phyloP scores from a whole-genome alignment of 2,329 filamentous ascomycete species.

The Talaromyces amestolkiae region DNA sequence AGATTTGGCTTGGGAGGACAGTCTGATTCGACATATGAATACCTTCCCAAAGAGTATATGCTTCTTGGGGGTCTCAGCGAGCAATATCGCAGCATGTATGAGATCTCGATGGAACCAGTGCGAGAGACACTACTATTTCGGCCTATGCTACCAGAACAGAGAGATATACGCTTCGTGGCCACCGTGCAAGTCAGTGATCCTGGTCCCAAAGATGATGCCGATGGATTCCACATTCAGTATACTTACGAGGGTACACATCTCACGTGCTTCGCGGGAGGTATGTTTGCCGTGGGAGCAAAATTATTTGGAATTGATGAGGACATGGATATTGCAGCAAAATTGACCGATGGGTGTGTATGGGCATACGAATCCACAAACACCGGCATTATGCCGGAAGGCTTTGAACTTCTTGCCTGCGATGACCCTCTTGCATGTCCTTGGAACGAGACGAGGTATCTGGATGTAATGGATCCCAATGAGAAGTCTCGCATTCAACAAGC shows the following conservation, averaged over 20 bases:
- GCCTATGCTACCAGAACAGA: conserved; percentile 43
- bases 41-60: conserved; percentile 51
- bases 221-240: conserved; percentile 28
- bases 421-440: conserved; percentile 48
- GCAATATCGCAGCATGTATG: conserved; percentile 47
- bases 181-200: conserved; percentile 28
- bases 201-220: conserved; percentile 19
- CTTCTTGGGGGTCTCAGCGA: conserved; percentile 44
- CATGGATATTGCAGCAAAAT: conserved; percentile 54
- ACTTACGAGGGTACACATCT: conserved; percentile 58
- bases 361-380: conserved; percentile 56
- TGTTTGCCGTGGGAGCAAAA: conserved; percentile 60
- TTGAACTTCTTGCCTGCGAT: conserved; percentile 53
- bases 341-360: conserved; percentile 63
- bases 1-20: conserved; percentile 45
- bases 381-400: conserved; percentile 62
- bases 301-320: conserved; percentile 56
- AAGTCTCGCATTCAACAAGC: conserved; percentile 29
- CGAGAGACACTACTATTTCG: conserved; percentile 45
- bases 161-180: conserved; percentile 44
- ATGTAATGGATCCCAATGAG: conserved; percentile 39
- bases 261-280: conserved; percentile 60
- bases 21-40: conserved; percentile 52
- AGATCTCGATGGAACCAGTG: conserved; percentile 39
- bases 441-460: conserved; percentile 54